Evolutionary conservation across 2,329 filamentous ascomycete species (phyloP).

Genomic region (Pseudogymnoascus sp.): DNA sequence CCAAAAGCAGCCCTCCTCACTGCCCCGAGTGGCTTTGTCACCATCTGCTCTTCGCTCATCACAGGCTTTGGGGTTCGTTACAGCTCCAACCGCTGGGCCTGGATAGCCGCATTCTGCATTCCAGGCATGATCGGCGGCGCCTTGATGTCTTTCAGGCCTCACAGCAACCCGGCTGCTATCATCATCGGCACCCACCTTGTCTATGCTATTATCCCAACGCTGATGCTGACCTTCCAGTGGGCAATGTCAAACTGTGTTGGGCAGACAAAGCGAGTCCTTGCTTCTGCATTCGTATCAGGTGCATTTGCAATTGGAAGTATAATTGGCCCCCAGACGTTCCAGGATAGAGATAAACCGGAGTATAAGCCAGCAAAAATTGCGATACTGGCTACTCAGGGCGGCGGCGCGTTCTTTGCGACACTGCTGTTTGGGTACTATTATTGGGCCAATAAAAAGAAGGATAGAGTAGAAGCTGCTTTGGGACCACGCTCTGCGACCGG

Average conservation of each 20-base stretch:
- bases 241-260: conserved; percentile 28
- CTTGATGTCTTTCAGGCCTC: conserved; percentile 32
- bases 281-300: conserved; percentile 37
- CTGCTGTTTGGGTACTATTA: conserved; percentile 23
- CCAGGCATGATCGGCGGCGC: conserved; percentile 38
- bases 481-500: conserved; percentile 19
- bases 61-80: conserved; percentile 32
- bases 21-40: conserved; percentile 35
- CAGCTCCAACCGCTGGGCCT: conserved; percentile 32
- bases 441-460: conserved; percentile 23
- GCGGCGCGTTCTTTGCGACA: conserved; percentile 18
- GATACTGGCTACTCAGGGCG: conserved; percentile 33
- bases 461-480: conserved; percentile 14
- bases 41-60: conserved; percentile 33
- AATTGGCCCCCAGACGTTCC: conserved; percentile 47
- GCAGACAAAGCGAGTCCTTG: conserved; percentile 42
- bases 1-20: conserved; percentile 36
- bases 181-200: conserved; percentile 37
- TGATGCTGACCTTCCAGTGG: conserved; percentile 32
- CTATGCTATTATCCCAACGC: conserved; percentile 34
- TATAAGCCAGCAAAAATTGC: conserved; percentile 45
- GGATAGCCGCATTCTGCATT: conserved; percentile 35
- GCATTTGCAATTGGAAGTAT: conserved; percentile 45
- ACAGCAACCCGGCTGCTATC: conserved; percentile 33
- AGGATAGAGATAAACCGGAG: conserved; percentile 39